These are phyloP conservation scores for Trebouxiophyceae sp. DNA, from an alignment of 163 green algal genomes.

Conservation along the genomic window DNA sequence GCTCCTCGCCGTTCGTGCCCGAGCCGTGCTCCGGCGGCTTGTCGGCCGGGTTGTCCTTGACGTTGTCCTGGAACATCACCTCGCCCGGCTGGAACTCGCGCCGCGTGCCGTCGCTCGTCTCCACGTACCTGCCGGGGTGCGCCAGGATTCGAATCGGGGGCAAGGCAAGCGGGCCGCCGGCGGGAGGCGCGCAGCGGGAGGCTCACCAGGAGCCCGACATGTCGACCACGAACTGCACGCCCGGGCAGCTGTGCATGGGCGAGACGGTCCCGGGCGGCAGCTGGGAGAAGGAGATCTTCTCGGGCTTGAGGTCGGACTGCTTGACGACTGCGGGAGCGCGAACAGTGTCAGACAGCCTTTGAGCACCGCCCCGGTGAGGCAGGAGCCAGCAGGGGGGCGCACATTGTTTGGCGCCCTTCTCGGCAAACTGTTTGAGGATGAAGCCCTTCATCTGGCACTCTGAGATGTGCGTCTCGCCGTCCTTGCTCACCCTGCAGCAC, in stretches of 20 bases:
- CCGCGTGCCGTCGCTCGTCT: conserved; percentile 4
- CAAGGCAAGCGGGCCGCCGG: neutral
- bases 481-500: conserved; percentile 5
- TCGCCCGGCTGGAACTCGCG: conserved; percentile 4
- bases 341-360: too few relatives aligned
- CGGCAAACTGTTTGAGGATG: neutral
- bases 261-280: neutral
- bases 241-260: neutral
- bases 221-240: neutral
- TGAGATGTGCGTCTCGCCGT: conserved; percentile 3
- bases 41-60: conserved; percentile 1
- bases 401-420: neutral
- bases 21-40: conserved; percentile 5
- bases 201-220: neutral
- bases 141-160: neutral
- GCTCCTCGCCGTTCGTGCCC: neutral
- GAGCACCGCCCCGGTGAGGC: too few relatives aligned
- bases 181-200: neutral
- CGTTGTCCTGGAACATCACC: conserved; percentile 9
- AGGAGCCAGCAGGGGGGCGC: neutral
- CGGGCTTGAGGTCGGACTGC: neutral
- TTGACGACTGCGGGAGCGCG: neutral
- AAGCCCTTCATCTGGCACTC: conserved; percentile 8
- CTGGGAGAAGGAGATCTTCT: neutral
- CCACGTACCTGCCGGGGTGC: conserved; percentile 7